Evolutionary conservation across 2,329 filamentous ascomycete genomes (phyloP).

Genomic region (Pseudocercospora fijiensis): DNA sequence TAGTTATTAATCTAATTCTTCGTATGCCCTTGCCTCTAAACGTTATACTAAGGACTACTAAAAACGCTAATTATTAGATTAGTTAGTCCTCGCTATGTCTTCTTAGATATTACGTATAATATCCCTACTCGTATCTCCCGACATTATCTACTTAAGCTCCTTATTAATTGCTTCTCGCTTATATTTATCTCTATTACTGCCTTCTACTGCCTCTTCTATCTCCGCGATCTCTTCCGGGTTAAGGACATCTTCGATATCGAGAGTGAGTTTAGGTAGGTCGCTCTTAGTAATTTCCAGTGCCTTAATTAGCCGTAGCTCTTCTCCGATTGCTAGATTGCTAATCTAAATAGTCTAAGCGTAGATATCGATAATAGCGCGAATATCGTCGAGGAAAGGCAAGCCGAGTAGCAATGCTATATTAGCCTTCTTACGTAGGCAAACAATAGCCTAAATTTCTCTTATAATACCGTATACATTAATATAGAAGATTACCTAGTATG

Average conservation of each 20-base stretch:
- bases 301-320: not conserved
- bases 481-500: not conserved
- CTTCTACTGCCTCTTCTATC: not conserved
- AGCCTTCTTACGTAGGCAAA: not conserved
- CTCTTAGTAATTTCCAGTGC: not conserved
- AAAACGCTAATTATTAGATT: not conserved
- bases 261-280: not conserved
- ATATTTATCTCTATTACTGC: not conserved
- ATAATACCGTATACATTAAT: no score
- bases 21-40: no score
- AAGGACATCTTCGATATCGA: not conserved
- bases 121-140: no score
- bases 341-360: not conserved
- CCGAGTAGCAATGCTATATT: not conserved
- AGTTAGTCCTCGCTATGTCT: no score
- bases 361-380: not conserved
- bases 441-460: no score
- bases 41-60: not conserved
- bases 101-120: no score
- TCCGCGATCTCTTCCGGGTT: not conserved
- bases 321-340: not conserved
- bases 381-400: not conserved
- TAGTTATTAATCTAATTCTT: not conserved
- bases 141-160: not conserved
- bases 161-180: not conserved